Percentiles rank a stretch among this genome's conserved stretches.
These are phyloP conservation scores for Diplogelasinospora grovesii DNA, from an alignment of 495 filamentous ascomycete species.

Conservation along the genomic window DNA sequence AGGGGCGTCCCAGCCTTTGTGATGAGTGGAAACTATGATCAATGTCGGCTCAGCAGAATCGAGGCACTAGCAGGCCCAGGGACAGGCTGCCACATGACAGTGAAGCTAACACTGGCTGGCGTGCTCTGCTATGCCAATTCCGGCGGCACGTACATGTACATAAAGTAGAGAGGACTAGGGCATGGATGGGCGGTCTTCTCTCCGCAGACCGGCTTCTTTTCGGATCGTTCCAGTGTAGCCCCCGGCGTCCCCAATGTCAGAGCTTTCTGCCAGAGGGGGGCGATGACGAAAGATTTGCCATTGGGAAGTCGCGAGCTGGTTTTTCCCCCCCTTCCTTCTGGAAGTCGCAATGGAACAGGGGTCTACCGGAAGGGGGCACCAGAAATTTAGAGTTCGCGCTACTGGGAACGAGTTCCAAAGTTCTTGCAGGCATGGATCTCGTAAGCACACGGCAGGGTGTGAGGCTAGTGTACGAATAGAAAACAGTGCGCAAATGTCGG, in stretches of 20 bases:
- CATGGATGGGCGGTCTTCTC: conserved; percentile 9
- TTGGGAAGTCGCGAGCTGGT: neutral
- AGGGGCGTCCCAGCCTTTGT: no score
- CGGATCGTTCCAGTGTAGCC: neutral
- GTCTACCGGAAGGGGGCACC: conserved; percentile 1
- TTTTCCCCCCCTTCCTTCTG: no score
- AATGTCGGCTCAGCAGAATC: no score
- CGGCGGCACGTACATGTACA: no score
- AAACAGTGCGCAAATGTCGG: neutral
- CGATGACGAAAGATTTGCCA: conserved; percentile 1
- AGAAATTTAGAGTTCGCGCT: conserved; percentile 14
- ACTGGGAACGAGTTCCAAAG: conserved; percentile 6
- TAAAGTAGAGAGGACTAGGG: conserved; percentile 2
- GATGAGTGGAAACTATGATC: no score
- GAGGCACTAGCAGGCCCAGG: no score
- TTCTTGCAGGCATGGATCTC: no score
- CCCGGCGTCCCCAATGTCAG: neutral
- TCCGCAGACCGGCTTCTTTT: conserved; percentile 6
- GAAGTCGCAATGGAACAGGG: conserved; percentile 1
- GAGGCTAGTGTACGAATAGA: neutral
- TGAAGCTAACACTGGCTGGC: no score
- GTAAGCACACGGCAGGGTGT: no score
- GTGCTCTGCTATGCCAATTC: no score
- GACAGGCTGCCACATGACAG: no score
- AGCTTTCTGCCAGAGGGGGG: neutral